These are phyloP conservation scores for Calonectria honghensis DNA, from an alignment of 2,329 filamentous ascomycete species.

Conservation along the genomic window DNA sequence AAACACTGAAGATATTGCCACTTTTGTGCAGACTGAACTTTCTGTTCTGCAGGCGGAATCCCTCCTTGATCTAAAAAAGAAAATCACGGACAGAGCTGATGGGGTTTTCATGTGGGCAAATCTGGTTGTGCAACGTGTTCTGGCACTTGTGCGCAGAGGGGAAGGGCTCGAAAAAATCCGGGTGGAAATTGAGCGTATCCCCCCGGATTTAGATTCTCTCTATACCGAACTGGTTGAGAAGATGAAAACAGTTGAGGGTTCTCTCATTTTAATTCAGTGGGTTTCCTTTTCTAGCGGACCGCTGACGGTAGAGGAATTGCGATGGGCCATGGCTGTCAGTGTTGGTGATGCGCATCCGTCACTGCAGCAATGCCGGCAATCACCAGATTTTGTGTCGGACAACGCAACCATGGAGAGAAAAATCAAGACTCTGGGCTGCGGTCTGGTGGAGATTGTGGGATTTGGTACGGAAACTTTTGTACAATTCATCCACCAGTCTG, in stretches of 20 bases:
- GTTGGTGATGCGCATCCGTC: slow-evolving; percentile 45
- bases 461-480: slow-evolving; percentile 37
- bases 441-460: slow-evolving; percentile 52
- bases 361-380: slow-evolving; percentile 44
- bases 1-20: slow-evolving; percentile 57
- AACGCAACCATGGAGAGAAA: slow-evolving; percentile 42
- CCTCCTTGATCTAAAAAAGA: slow-evolving; percentile 26
- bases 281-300: slow-evolving; percentile 56
- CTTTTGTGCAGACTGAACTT: slow-evolving; percentile 54
- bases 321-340: slow-evolving; percentile 58
- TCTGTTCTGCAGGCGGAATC: background rate
- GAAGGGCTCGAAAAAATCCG: background rate
- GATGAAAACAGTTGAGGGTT: slow-evolving; percentile 42
- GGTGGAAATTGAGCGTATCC: background rate
- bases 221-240: slow-evolving; percentile 19
- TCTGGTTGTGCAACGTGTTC: slow-evolving; percentile 52
- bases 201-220: background rate
- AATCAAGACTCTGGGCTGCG: slow-evolving; percentile 53
- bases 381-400: slow-evolving; percentile 44
- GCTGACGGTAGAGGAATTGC: slow-evolving; percentile 53
- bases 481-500: slow-evolving; percentile 45
- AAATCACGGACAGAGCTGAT: slow-evolving; percentile 52
- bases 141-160: slow-evolving; percentile 43
- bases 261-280: slow-evolving; percentile 58
- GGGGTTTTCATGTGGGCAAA: slow-evolving; percentile 62